Percentiles rank a stretch among this genome's conserved stretches.
Evolutionary conservation across 768 basidiomycete species (phyloP).

Genomic region (Lentinus brumalis): DNA sequence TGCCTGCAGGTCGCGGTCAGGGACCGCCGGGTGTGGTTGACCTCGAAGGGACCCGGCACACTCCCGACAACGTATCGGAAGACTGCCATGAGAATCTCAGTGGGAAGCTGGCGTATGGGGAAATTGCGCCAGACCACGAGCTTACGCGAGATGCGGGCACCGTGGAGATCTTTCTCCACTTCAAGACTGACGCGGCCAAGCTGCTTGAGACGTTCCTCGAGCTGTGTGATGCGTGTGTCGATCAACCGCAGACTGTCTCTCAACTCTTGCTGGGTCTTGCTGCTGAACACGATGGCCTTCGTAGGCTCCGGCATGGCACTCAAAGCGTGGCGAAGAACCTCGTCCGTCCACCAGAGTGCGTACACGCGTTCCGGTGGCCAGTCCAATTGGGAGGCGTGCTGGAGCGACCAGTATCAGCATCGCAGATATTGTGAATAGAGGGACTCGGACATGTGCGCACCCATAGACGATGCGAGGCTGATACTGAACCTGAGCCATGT

Average conservation of each 20-base stretch:
- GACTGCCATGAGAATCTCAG: conserved; percentile 66
- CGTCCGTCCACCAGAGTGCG: too few species aligned
- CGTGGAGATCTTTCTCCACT: conserved; percentile 19
- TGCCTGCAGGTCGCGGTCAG: conserved; percentile 60
- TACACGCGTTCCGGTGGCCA: too few species aligned
- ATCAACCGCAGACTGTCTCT: background rate
- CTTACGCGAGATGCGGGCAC: conserved; percentile 23
- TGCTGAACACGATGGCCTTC: too few species aligned
- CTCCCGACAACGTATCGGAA: conserved; percentile 64
- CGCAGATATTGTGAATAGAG: too few species aligned
- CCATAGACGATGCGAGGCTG: too few species aligned
- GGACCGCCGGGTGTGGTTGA: conserved; percentile 43
- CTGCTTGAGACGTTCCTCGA: conserved; percentile 11
- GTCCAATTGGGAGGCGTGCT: too few species aligned
- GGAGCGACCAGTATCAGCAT: too few species aligned
- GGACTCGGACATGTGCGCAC: too few species aligned
- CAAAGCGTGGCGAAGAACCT: too few species aligned
- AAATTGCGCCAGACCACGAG: conserved; percentile 45
- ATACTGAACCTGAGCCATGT: too few species aligned
- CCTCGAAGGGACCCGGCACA: conserved; percentile 20
- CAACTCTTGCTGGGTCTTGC: too few species aligned
- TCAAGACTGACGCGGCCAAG: conserved; percentile 21
- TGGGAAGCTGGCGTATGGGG: conserved; percentile 61
- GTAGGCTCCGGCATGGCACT: too few species aligned
- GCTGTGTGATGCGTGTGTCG: background rate